Base-by-base conservation (phyloP, 768 basidiomycete species). In the Neoboletus subvelutipes region DNA sequence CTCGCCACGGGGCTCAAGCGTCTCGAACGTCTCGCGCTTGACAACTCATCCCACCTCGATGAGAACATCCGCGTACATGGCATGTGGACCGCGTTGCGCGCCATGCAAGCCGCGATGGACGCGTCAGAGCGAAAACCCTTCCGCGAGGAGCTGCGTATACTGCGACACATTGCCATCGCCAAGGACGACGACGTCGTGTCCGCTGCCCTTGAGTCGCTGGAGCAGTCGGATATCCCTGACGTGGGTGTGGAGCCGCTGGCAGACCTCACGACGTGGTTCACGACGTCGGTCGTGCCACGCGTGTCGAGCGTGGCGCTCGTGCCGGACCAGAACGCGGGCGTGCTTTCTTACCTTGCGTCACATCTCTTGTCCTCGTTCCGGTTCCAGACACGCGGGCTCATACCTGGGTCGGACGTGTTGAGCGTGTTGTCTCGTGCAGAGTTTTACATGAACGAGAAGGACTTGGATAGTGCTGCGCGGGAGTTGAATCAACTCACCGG, bases 401-500 rank as follows among this genome's bases (percentile, higher is more conserved):
- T 37, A 5, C 77, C 84, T 40, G 95, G 95, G 3, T 75, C 82
- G 52, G 96, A 98, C 69, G 90, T 94, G 33, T 75, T 92, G 54
- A 93, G 90, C 64, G 88, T 93, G 54, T 70, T 99, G 36, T 86
- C 94, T 5, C 78, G 97, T 47, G 94, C 94, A 6, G 92, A 97
- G 75, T 86, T 90, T 70, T 83, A 91, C 71, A 73, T 98, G 68
- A 87, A 87, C 58, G 92, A 95, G 76, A 94, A 97, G 78, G 93
- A 98, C 67, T 73, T 99, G 56, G 96, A 72, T 28, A 69, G 62
- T 41, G 96, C 96, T 20, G 78, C 94, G 36, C 80, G 96, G 53
- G 95, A 98, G 74, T 78, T 98, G 29, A 99, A 98, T 71, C 90
- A 93, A 72, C 75, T 99, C 53, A 83, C 79, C 34, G 96, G 95